These are phyloP conservation scores for Senna siamea DNA, from an alignment of 306 rosid species.

Conservation along the genomic window DNA sequence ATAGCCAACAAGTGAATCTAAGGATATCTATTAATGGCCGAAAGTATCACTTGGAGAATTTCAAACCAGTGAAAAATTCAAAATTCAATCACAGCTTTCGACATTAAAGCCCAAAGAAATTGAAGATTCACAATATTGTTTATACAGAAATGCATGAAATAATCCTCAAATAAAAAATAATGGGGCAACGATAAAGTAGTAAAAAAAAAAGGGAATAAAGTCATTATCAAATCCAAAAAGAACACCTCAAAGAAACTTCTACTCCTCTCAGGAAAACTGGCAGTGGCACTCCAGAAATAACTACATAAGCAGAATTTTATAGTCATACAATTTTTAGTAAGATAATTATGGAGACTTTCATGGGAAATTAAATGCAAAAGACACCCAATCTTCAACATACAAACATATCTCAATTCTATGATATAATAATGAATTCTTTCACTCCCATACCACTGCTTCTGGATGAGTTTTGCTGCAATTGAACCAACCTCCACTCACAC, in stretches of 20 bases:
- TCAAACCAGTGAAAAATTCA: not conserved
- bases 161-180: not conserved
- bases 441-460: too few species aligned
- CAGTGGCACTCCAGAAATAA: not conserved
- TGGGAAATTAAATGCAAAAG: not conserved
- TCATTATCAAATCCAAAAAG: too few species aligned
- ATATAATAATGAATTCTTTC: too few species aligned
- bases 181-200: too few species aligned
- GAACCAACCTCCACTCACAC: not conserved
- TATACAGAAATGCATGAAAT: not conserved
- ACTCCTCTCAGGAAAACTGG: not conserved
- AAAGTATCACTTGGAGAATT: constrained; percentile 13
- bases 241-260: too few species aligned
- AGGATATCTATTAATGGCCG: constrained; percentile 3
- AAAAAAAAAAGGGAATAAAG: too few species aligned
- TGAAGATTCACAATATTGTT: not conserved
- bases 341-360: not conserved
- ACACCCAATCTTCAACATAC: not conserved
- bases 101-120: not conserved
- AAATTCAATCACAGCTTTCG: not conserved
- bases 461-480: not conserved
- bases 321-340: too few species aligned
- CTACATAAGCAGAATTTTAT: not conserved
- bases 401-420: not conserved
- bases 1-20: constrained; percentile 4